Evolutionary conservation across 805 yeast species (phyloP), one percentile per base, ranked within the genome.

Genomic region (Suhomyces tanzawaensis): DNA sequence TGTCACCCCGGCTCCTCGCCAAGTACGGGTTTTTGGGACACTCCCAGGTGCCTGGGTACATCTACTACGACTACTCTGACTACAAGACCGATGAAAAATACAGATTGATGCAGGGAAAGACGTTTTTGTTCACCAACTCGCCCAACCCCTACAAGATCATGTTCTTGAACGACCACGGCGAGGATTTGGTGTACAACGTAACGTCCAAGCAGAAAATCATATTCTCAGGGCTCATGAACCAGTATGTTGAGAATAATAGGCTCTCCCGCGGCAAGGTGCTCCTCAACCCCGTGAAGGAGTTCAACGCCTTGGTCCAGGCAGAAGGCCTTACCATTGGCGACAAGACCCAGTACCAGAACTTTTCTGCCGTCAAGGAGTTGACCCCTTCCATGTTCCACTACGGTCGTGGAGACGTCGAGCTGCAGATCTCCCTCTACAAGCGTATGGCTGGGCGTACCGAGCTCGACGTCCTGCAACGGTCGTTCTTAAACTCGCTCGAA

Each of bases 191-290:
- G 52, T 53, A 14, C 8, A 49, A 47, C 30, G 24, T 30, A 8
- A 19, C 34, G 16, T 33, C 36, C 25, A 34, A 39, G 11, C 29
- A 55, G 34, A 48, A 54, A 38, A 60, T 72, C 48, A 44, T 63
- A 3, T 57, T 59, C 38, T 56, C 66, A 23, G 69, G 64, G 1
- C 16, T 72, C 29, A 60, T 65, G 36, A 54, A 61, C 16, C 49
- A 54, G 12, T 71, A 46, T 46, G 39, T 64, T 17, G 29, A 19
- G 1, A 55, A 53, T 29, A 48, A 52, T 17, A 39, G 47, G 3
- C 11, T 21, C 7, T 7, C 9, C 11, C 7, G 11, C 7, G 11
- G 24, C 11, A 21, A 21, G 24, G 11, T 46, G 36, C 60, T 52
- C 40, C 46, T 45, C 28, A 47, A 53, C 1, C 52, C 62, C 2